Evolutionary conservation across 495 filamentous ascomycete species (phyloP).

Genomic region (Aspergillus leporis): DNA sequence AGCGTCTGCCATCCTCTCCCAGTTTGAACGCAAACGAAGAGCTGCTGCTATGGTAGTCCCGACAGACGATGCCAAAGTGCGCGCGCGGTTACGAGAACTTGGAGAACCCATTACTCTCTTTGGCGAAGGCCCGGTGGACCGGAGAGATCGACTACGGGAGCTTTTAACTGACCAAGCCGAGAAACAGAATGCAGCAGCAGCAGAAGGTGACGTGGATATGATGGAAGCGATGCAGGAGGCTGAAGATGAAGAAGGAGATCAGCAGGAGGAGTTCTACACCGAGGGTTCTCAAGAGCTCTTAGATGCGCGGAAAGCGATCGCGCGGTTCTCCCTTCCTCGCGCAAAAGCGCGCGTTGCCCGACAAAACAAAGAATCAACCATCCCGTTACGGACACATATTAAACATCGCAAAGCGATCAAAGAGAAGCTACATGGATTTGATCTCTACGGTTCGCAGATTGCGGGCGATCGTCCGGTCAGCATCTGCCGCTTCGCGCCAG

Average conservation of each 20-base stretch:
- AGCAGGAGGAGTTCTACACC: conserved; percentile 97
- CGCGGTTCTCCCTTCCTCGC: conserved; percentile 78
- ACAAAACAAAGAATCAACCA: conserved; percentile 76
- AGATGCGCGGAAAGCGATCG: conserved; percentile 77
- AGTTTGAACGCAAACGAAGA: conserved; percentile 85
- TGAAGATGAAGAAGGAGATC: conserved; percentile 62
- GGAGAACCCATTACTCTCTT: conserved; percentile 94
- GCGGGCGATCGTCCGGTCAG: conserved; percentile 87
- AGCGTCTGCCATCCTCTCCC: conserved; percentile 83
- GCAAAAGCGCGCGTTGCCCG: conserved; percentile 74
- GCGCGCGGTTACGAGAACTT: conserved; percentile 74
- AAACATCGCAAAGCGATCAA: conserved; percentile 88
- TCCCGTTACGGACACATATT: conserved; percentile 83
- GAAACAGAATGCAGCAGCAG: conserved; percentile 54
- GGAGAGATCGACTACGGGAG: conserved; percentile 83
- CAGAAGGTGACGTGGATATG: conserved; percentile 66
- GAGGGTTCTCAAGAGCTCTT: conserved; percentile 73
- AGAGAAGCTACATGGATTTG: conserved; percentile 76
- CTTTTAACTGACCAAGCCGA: conserved; percentile 76
- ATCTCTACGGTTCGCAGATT: conserved; percentile 89
- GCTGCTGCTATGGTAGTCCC: conserved; percentile 92
- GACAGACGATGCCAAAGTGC: conserved; percentile 89
- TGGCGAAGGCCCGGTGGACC: conserved; percentile 83
- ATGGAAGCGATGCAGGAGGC: conserved; percentile 43
- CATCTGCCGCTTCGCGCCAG: conserved; percentile 87